Evolutionary conservation across 371 early-diverging fungal genomes (phyloP), one percentile per base, ranked within the genome.

Genomic region (Syncephalastrum racemosum): DNA sequence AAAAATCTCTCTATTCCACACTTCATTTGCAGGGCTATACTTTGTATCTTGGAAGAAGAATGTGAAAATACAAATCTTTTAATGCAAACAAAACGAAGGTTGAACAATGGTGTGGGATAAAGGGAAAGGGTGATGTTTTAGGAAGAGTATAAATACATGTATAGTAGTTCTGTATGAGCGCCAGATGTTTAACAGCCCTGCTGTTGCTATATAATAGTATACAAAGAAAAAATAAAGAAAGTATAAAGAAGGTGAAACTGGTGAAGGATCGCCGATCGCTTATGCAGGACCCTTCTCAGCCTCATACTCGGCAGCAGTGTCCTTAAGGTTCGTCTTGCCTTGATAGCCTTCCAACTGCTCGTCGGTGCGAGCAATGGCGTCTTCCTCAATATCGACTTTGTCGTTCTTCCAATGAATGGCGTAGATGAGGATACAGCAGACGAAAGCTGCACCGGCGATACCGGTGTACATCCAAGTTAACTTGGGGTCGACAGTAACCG

Each of bases 401-500:
- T 65, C 60, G 19, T 46, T 27, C 50, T 65, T 65, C 41, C 44
- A 42, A 36, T 65, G 66, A 36, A 31, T 48, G 54, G 60, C 4
- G 48, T 57, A 65, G 41, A 65, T 51, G 43, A 42, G 18, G 54
- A 53, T 42, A 16, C 25, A 20, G 19, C 54, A 46, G 46, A 56
- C 14, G 7, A 44, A 14, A 4, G 56, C 44, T 18, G 70, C 65
- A 39, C 31, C 31, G 43, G 61, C 25, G 50, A 75, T 64, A 62
- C 73, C 79, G 19, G 78, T 83, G 62, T 83, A 86, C 63, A 85
- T 66, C 58, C 79, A 81, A 7, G 79, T 73, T 47, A 88, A 73
- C 64, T 85, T 74, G 54, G 88, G 88, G 53, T 86, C 85, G 20
- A 76, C 78, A 5, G 83, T 71, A 68, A 82, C 80, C 19, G 79